Base-by-base conservation (phyloP, 2,329 filamentous ascomycete species). In the Arachnomyces sp. region DNA sequence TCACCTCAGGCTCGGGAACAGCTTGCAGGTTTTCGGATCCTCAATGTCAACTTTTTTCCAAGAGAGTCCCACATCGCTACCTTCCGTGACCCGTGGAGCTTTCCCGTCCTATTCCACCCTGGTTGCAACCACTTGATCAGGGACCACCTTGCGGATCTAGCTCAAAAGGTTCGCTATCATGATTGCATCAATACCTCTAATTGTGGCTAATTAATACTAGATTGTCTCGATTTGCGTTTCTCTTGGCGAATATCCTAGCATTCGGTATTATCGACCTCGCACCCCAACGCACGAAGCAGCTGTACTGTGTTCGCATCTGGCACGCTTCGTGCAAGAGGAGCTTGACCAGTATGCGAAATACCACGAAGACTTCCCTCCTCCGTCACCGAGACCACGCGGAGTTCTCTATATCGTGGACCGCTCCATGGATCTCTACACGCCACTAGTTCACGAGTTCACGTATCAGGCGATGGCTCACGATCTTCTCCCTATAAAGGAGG, bases 391-490 rank as follows among this genome's bases (percentile, higher is more conserved):
- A 39, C 90, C 89, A 5, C 82, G 85, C 48, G 86, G 86, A 30
- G 78, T 88, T 1, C 74, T 98, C 1, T 71, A 94, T 54, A 83
- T 98, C 45, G 85, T 88, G 1, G 92, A 96, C 60, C 78, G 92
- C 46, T 86, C 88, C 6, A 92, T 98, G 83, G 92, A 98, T 60
- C 65, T 95, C 3, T 79, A 83, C 66, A 81, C 90, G 0, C 92
- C 92, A 1, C 66, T 96, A 8, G 59, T 96, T 3, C 92, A 98
- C 64, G 92, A 98, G 56, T 95, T 98, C 59, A 95, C 92, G 9
- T 98, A 96, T 60, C 92, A 98, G 63, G 88, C 92, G 37, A 96
- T 98, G 90, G 90, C 87, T 3, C 86, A 95, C 61, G 92, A 98
- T 58, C 70, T 98, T 7, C 68, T 98, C 20, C 83, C 84, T 0